Evolutionary conservation across 2,329 filamentous ascomycete species (phyloP).

Genomic region (Zymoseptoria tritici): DNA sequence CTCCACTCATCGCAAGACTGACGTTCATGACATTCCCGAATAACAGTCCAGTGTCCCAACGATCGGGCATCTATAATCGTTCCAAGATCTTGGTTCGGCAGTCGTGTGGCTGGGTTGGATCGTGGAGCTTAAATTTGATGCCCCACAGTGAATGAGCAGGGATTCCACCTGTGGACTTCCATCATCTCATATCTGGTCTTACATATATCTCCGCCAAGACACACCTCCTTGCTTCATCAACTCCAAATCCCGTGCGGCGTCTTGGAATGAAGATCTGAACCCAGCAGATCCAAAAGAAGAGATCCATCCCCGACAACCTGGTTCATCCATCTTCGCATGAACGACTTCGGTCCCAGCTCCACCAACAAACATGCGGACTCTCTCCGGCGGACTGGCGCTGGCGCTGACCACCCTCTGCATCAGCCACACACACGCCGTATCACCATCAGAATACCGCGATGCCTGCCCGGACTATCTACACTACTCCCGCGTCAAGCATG

Average conservation of each 20-base stretch:
- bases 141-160: not conserved
- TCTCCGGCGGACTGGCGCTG: constrained; percentile 22
- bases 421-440: constrained; percentile 16
- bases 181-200: not conserved
- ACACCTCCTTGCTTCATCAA: not conserved
- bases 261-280: not conserved
- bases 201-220: not conserved
- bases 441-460: constrained; percentile 28
- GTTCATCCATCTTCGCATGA: not conserved
- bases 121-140: not conserved
- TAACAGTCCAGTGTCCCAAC: no score
- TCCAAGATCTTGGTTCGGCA: not conserved
- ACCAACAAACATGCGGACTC: constrained; percentile 16
- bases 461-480: constrained; percentile 35
- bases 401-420: constrained; percentile 25
- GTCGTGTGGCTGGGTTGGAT: not conserved
- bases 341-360: not conserved
- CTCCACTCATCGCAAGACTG: no score
- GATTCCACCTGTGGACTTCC: not conserved
- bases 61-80: not conserved
- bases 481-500: constrained; percentile 35
- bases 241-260: not conserved
- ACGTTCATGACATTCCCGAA: no score
- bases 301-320: not conserved
- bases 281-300: not conserved